Evolutionary conservation across 805 yeast species (phyloP).

Genomic region (Candida krabiensis): DNA sequence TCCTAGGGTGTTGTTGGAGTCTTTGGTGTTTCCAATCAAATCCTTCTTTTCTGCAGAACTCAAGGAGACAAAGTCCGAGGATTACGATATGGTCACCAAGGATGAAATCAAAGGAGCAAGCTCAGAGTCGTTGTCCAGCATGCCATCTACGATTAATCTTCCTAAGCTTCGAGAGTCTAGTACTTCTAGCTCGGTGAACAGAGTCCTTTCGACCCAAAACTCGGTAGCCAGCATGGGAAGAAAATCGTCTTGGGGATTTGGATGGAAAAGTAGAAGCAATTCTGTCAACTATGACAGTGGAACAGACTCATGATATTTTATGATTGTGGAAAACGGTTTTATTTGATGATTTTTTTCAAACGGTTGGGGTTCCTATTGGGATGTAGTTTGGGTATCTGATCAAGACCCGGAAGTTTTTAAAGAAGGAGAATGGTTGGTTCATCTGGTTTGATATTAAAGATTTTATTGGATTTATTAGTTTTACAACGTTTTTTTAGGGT

Average conservation of each 20-base stretch:
- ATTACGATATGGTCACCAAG: conserved; percentile 47
- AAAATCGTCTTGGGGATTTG: conserved; percentile 26
- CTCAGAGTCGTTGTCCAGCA: conserved; percentile 3
- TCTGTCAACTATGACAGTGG: conserved; percentile 10
- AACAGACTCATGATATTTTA: no score
- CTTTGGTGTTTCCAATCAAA: conserved; percentile 16
- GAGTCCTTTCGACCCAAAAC: conserved; percentile 5
- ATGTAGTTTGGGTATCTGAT: no score
- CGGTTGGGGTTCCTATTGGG: no score
- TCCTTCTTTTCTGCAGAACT: conserved; percentile 4
- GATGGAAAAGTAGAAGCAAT: conserved; percentile 24
- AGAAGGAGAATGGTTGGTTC: no score
- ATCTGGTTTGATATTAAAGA: no score
- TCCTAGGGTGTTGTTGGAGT: conserved; percentile 15
- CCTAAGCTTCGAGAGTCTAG: conserved; percentile 15
- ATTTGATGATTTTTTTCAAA: no score
- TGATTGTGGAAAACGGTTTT: no score
- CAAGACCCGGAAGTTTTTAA: no score
- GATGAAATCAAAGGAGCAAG: conserved; percentile 23
- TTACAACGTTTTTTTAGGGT: conserved; percentile 4
- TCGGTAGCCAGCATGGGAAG: conserved; percentile 12
- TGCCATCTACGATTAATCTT: conserved; percentile 6
- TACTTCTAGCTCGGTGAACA: conserved; percentile 13
- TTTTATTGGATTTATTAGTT: no score
- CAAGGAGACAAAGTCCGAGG: conserved; percentile 27